Evolutionary conservation across 345 rosid genomes (phyloP).

Genomic region (Hibiscus tridactylites): DNA sequence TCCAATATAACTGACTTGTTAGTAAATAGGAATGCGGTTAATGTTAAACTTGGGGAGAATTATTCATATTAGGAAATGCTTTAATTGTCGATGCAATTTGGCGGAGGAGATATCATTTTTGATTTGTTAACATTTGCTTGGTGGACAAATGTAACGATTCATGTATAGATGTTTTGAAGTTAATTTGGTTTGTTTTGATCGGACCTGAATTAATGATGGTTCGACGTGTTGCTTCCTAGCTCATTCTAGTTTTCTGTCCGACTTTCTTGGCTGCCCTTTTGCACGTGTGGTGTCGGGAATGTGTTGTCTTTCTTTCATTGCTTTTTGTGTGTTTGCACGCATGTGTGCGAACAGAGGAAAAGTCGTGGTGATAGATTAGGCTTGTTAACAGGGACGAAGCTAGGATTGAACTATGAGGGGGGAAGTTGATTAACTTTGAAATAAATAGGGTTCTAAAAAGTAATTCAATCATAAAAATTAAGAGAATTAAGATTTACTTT

Average conservation of each 20-base stretch:
- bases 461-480: too few species aligned
- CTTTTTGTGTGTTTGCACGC: neutral
- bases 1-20: conserved; percentile 8
- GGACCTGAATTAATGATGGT: neutral
- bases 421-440: too few species aligned
- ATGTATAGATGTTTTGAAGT: neutral
- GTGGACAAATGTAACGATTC: conserved; percentile 2
- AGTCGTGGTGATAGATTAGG: neutral
- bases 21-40: conserved; percentile 18
- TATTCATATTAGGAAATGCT: neutral
- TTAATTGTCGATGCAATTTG: neutral
- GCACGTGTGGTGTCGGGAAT: neutral
- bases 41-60: neutral
- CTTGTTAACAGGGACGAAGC: neutral
- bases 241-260: neutral
- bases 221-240: neutral
- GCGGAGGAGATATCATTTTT: neutral
- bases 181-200: neutral
- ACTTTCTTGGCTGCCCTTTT: neutral
- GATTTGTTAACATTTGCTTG: neutral
- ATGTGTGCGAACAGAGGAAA: neutral
- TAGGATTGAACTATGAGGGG: too few species aligned
- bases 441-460: too few species aligned
- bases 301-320: neutral
- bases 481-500: too few species aligned